A percentile compares a stretch with the other conserved stretches of the same genome.
Evolutionary conservation across 371 early-diverging fungal species (phyloP).

Genomic region (Zopfochytrium polystomum): DNA sequence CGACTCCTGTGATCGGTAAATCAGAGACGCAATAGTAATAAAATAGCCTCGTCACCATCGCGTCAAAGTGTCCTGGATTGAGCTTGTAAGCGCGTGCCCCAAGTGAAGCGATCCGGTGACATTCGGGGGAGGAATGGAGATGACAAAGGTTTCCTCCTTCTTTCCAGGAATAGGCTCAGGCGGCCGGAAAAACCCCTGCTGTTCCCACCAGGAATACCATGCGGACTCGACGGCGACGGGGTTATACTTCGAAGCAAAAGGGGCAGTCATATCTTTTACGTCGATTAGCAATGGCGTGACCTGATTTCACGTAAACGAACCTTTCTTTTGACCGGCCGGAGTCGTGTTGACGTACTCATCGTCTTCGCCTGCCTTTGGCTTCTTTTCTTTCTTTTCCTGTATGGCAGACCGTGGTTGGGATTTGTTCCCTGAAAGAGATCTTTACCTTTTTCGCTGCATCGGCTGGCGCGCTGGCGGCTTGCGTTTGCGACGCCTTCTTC

Average conservation of each 20-base stretch:
- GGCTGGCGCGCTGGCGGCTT: slow-evolving; percentile 37
- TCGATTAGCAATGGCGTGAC: neutral
- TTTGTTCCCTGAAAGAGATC: too few relatives aligned
- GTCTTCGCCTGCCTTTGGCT: slow-evolving; percentile 30
- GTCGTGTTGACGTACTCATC: slow-evolving; percentile 76
- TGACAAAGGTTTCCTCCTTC: slow-evolving; percentile 79
- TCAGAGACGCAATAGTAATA: slow-evolving; percentile 7
- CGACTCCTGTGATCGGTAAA: slow-evolving; percentile 67
- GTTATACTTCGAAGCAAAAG: slow-evolving; percentile 84
- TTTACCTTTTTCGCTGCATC: neutral
- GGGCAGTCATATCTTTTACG: slow-evolving; percentile 65
- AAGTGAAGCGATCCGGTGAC: slow-evolving; percentile 98
- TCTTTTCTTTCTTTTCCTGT: slow-evolving; percentile 33
- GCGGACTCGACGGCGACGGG: slow-evolving; percentile 92
- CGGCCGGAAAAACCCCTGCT: slow-evolving; percentile 90
- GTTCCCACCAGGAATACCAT: slow-evolving; percentile 97
- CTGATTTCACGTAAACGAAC: slow-evolving; percentile 5
- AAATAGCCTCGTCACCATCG: slow-evolving; percentile 67
- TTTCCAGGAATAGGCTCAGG: neutral
- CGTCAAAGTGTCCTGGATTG: slow-evolving; percentile 96
- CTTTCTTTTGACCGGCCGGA: slow-evolving; percentile 89
- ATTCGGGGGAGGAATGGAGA: slow-evolving; percentile 99
- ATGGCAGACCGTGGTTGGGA: neutral
- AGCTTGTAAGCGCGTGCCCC: slow-evolving; percentile 96
- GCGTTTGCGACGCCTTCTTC: slow-evolving; percentile 72